These are phyloP conservation scores for Loxodes magnus DNA, from an alignment of 73 alveolate species.

Conservation along the genomic window DNA sequence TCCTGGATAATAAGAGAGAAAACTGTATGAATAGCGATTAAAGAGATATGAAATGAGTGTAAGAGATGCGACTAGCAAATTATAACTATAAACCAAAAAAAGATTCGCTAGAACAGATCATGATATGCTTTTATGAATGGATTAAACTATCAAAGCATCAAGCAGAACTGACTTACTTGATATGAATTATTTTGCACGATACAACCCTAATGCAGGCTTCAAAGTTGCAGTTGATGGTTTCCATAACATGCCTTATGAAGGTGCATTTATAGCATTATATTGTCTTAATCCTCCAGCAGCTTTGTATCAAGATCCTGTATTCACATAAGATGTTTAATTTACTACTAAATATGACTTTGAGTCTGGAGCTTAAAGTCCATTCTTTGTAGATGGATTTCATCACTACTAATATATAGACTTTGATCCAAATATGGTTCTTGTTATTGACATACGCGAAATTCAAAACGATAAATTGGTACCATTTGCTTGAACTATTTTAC, in stretches of 20 bases:
- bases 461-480: slow-evolving; percentile 46
- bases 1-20: slow-evolving; percentile 41
- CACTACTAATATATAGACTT: slow-evolving; percentile 24
- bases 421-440: slow-evolving; percentile 15
- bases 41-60: slow-evolving; percentile 34
- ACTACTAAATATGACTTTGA: slow-evolving; percentile 28
- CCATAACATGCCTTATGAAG: slow-evolving; percentile 53
- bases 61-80: slow-evolving; percentile 13
- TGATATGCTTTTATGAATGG: slow-evolving; percentile 27
- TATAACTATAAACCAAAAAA: slow-evolving; percentile 6
- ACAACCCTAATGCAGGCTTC: slow-evolving; percentile 52
- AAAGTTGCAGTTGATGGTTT: slow-evolving; percentile 68
- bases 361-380: slow-evolving; percentile 28
- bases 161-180: slow-evolving; percentile 33
- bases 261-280: slow-evolving; percentile 27
- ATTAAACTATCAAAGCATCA: slow-evolving; percentile 14
- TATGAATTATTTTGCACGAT: slow-evolving; percentile 27
- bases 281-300: slow-evolving; percentile 47
- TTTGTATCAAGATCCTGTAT: slow-evolving; percentile 8
- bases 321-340: slow-evolving; percentile 21
- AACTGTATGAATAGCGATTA: slow-evolving; percentile 35
- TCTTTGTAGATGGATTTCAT: slow-evolving; percentile 28
- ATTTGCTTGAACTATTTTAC: slow-evolving; percentile 69
- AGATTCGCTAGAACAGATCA: slow-evolving; percentile 9
- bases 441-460: slow-evolving; percentile 26